Percentiles rank a stretch among this genome's conserved stretches.
Evolutionary conservation across 2,329 filamentous ascomycete genomes (phyloP).

Genomic region (Pseudogymnoascus pannorum): DNA sequence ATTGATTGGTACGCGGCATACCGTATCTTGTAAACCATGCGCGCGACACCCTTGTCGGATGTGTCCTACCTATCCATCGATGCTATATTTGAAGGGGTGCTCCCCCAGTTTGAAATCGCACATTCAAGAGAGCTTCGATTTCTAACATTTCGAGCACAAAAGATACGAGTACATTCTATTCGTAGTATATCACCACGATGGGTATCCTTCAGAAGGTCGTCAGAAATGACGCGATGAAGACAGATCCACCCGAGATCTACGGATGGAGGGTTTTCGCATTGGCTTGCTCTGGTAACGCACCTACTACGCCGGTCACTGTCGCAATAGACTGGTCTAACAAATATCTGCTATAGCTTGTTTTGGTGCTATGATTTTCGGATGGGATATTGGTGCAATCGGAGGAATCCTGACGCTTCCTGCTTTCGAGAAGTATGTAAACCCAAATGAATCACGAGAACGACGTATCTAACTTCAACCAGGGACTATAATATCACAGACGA

Average conservation of each 20-base stretch:
- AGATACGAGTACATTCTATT: not conserved
- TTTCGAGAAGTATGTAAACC: slow-evolving; percentile 45
- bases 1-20: not conserved
- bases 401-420: slow-evolving; percentile 62
- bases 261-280: slow-evolving; percentile 61
- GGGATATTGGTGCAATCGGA: slow-evolving; percentile 72
- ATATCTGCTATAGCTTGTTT: slow-evolving; percentile 45
- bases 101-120: not conserved
- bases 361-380: slow-evolving; percentile 56
- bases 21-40: slow-evolving; percentile 2
- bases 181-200: slow-evolving; percentile 17
- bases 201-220: slow-evolving; percentile 26
- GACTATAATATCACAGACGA: slow-evolving; percentile 27
- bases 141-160: not conserved
- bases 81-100: not conserved
- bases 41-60: not conserved
- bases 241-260: slow-evolving; percentile 60
- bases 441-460: slow-evolving; percentile 24
- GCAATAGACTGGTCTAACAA: slow-evolving; percentile 1
- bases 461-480: slow-evolving; percentile 38
- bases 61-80: not conserved
- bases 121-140: not conserved
- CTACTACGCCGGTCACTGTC: not conserved
- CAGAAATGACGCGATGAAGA: slow-evolving; percentile 63
- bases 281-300: slow-evolving; percentile 44